phyloP scores from a whole-genome alignment of 768 basidiomycete genomes.

The Amanita polypyramis region DNA sequence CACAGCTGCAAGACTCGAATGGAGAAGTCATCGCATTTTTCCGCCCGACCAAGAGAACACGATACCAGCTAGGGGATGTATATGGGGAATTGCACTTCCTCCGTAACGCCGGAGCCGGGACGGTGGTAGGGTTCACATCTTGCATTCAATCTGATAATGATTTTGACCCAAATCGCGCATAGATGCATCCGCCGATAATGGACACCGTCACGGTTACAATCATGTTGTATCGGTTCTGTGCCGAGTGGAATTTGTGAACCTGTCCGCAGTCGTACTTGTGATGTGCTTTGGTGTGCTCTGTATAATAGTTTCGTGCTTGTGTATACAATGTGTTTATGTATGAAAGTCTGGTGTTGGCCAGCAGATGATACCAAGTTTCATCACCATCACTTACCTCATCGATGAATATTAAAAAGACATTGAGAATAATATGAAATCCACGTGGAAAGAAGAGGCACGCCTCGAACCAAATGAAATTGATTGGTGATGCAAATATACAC shows the following conservation, averaged over 20 bases:
- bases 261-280: background rate
- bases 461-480: conserved; percentile 18
- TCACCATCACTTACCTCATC: conserved; percentile 5
- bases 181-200: conserved; percentile 89
- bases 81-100: conserved; percentile 80
- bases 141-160: conserved; percentile 9
- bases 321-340: background rate
- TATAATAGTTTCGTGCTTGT: background rate
- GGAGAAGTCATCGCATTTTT: conserved; percentile 70
- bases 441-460: conserved; percentile 25
- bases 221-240: conserved; percentile 79
- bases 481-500: conserved; percentile 29
- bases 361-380: background rate
- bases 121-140: conserved; percentile 48
- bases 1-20: conserved; percentile 62
- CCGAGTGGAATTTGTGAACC: conserved; percentile 35
- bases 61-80: conserved; percentile 81
- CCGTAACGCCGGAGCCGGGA: conserved; percentile 68
- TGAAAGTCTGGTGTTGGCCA: background rate
- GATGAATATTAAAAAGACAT: background rate
- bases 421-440: conserved; percentile 17
- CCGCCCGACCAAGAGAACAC: conserved; percentile 65
- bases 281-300: background rate
- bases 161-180: conserved; percentile 9
- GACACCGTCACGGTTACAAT: conserved; percentile 77